phyloP scores from a whole-genome alignment of 2,329 filamentous ascomycete species.

The Orbilia brochopaga region DNA sequence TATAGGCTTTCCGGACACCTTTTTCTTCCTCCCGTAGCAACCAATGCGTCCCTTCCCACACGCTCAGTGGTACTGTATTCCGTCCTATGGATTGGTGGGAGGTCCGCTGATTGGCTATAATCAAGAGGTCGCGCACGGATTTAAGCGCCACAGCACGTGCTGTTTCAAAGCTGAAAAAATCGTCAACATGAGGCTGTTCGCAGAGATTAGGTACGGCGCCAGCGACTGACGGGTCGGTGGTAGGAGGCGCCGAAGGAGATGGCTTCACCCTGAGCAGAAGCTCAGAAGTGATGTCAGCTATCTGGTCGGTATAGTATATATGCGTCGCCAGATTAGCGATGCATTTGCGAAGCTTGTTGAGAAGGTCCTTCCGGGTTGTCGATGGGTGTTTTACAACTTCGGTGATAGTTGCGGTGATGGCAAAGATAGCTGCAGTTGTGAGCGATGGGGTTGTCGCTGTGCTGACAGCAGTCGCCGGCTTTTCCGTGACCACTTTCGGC shows the following conservation, averaged over 20 bases:
- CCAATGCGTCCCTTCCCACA: conserved; percentile 98
- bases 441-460: conserved; percentile 44
- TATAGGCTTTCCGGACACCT: conserved; percentile 81
- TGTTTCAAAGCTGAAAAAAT: conserved; percentile 69
- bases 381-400: conserved; percentile 58
- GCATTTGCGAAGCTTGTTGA: conserved; percentile 76
- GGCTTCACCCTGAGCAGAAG: conserved; percentile 81
- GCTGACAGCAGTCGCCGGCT: conserved; percentile 56
- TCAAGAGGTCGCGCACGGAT: conserved; percentile 79
- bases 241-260: conserved; percentile 59
- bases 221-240: conserved; percentile 62
- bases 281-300: conserved; percentile 88
- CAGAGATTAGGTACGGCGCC: conserved; percentile 62
- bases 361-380: conserved; percentile 66
- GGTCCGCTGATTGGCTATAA: conserved; percentile 75
- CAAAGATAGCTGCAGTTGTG: conserved; percentile 43
- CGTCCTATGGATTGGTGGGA: conserved; percentile 69
- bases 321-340: conserved; percentile 92
- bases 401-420: conserved; percentile 40
- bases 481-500: conserved; percentile 57
- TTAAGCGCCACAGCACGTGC: conserved; percentile 71
- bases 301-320: conserved; percentile 95
- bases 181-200: conserved; percentile 64
- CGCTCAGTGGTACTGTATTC: conserved; percentile 76
- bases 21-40: conserved; percentile 79